Evolutionary conservation across 345 rosid species (phyloP), one percentile per base, ranked within the genome.

Genomic region (Boechera retrofracta): DNA sequence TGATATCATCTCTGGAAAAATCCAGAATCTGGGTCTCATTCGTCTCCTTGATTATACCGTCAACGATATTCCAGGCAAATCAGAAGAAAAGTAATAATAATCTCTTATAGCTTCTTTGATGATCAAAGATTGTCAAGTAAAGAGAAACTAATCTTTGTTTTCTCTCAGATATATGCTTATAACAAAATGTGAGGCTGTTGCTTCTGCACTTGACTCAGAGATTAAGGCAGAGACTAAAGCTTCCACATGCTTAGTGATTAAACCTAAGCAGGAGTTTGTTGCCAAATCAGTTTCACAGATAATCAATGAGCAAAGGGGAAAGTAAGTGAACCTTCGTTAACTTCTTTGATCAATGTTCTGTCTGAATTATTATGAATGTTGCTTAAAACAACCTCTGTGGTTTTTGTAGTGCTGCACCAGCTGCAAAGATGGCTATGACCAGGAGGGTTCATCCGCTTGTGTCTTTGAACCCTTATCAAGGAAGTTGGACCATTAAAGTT

Each of bases 391-490:
- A n/a, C 28, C 41, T 49, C 41, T 48, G 36, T 55, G 24, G 21
- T 10, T 33, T 74, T 82, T 69, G 48, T 78, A 95, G 99, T 73
- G 84, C 84, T 90, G 94, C 98, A 15, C 99, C 99, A 2, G 63
- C 86, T 68, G 91, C 93, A 1, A 83, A 96, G 65, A 83, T 92
- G 91, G 85, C 97, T 52, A 92, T 95, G 94, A 91, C 98, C 4
- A 82, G 96, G 41, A 91, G 99, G 71, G 98, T 92, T 11, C 96
- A 89, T 61, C 97, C 98, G 13, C 97, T 95, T 63, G 91, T 88
- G 57, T 95, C 99, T 1, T 83, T 92, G 86, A 95, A 92, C 74
- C 99, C 99, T 66, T 95, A 95, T 76, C 98, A 95, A 82, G 98
- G 97, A 10, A 95, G 79, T 57, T 95, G 98, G 99, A 95, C 93